A percentile compares a stretch with the other conserved stretches of the same genome.
phyloP scores from a whole-genome alignment of 2,329 filamentous ascomycete species.

The Thelonectria rubi region DNA sequence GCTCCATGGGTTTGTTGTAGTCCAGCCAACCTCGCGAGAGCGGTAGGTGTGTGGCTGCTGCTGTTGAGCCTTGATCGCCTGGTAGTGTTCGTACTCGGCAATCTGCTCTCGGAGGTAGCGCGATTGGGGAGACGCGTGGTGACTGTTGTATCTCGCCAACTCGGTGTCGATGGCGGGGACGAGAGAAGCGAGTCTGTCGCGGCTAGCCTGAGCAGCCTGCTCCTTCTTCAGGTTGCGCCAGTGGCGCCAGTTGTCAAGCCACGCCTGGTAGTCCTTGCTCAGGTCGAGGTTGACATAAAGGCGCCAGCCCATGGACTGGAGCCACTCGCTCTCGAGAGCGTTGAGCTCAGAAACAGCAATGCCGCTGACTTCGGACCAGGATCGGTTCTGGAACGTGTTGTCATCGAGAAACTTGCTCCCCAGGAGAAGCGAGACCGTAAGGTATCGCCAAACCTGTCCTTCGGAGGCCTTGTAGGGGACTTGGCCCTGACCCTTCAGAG shows the following conservation, averaged over 20 bases:
- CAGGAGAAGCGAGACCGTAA: constrained; percentile 84
- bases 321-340: constrained; percentile 86
- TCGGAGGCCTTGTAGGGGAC: constrained; percentile 66
- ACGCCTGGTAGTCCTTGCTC: constrained; percentile 74
- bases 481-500: constrained; percentile 65
- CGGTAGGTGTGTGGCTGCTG: constrained; percentile 49
- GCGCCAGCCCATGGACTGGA: constrained; percentile 81
- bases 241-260: constrained; percentile 68
- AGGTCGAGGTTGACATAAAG: constrained; percentile 86
- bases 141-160: constrained; percentile 50
- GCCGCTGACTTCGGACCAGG: constrained; percentile 94
- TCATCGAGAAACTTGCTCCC: constrained; percentile 97
- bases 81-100: constrained; percentile 61
- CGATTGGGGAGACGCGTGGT: constrained; percentile 50
- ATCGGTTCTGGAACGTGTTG: constrained; percentile 97
- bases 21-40: constrained; percentile 56
- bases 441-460: constrained; percentile 84
- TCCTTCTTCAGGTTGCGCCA: constrained; percentile 66
- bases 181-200: constrained; percentile 60
- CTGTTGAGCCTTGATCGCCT: constrained; percentile 54
- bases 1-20: constrained; percentile 56
- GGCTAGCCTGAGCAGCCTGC: constrained; percentile 56
- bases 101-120: constrained; percentile 64
- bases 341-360: constrained; percentile 88
- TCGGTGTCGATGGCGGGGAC: constrained; percentile 59